Base-by-base conservation (phyloP, 2,329 filamentous ascomycete genomes). In the Tympanopsis confertula region DNA sequence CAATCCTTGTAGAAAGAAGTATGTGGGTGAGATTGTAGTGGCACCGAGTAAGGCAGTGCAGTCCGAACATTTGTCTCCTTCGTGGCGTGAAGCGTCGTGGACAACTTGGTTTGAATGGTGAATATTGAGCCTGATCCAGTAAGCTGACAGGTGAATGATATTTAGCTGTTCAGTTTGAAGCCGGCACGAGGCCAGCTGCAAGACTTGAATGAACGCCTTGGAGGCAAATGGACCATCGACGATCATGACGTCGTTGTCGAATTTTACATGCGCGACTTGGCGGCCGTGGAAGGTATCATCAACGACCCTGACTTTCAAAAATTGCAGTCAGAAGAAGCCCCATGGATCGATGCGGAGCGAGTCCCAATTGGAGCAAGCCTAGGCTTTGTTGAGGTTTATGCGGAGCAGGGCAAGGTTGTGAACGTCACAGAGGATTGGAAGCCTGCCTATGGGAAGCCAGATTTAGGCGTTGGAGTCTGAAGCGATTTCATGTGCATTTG, bases 351-450 rank as follows among this genome's bases (percentile, higher is more conserved):
- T 20, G 19, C 39, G 4, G 19, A 35, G 5, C 37, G 38, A 19
- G 37, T 38, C 2, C 39, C 38, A 13, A 39, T 36, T 10, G 14
- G 20, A 20, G 39, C 19, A 15, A 42, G 38, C 32, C 22, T 47
- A 5, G 44, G 42, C n/a, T 47, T 44, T 45, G 39, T 49, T n/a
- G 45, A 49, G 41, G 43, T 37, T 13, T 47, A 47, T 29, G 41
- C 47, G 5, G 37, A 41, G 12, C 41, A 39, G 36, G 44, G 42
- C 4, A 39, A 46, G 36, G 44, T 49, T 4, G 43, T 47, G 24
- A 46, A 49, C 33, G 33, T 49, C 14, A 20, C 18, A 13, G 42
- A 37, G 15, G 39, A 32, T 4, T 39, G 39, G n/a, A 35, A 35
- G 35, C 35, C 40, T 3, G 36, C 39, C 4, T 41, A 39, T 10